Conservation (phyloP, 257 asterid species). For the Coffea canephora region DNA sequence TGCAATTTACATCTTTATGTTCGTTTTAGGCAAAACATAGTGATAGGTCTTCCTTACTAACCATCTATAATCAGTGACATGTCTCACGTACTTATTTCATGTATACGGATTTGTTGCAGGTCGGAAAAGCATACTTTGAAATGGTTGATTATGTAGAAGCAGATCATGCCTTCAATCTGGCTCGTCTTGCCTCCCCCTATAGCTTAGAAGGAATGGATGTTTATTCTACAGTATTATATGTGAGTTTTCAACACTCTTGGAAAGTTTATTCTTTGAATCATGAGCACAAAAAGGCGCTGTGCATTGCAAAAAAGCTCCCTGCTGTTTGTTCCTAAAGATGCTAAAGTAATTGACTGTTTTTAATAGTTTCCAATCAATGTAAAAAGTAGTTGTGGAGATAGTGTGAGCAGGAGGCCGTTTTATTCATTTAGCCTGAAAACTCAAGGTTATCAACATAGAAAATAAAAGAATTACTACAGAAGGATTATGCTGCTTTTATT, state of each 20-base stretch:
- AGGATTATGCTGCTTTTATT: not conserved
- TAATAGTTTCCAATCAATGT: not conserved
- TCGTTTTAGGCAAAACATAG: not conserved
- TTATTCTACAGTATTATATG: constrained; percentile 89
- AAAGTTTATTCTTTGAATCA: constrained; percentile 13
- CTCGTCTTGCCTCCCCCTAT: constrained; percentile 78
- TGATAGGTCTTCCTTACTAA: not conserved
- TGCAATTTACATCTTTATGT: not conserved
- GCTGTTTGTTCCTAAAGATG: constrained; percentile 5
- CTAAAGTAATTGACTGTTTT: not conserved
- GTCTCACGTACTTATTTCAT: not conserved
- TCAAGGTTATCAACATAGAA: not conserved
- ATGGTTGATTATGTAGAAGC: constrained; percentile 96
- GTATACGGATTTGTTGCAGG: constrained; percentile 41
- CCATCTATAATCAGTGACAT: not conserved
- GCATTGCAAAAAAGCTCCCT: constrained; percentile 2
- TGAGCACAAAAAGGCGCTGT: constrained; percentile 7
- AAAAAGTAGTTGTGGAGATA: not conserved
- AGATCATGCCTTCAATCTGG: constrained; percentile 82
- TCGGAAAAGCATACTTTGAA: constrained; percentile 87
- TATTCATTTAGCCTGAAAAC: not conserved
- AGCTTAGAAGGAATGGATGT: constrained; percentile 94
- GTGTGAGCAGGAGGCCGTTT: not conserved
- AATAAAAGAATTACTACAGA: not conserved
- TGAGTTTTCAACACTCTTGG: constrained; percentile 42